Evolutionary conservation across 2,329 filamentous ascomycete species (phyloP), one percentile per base, ranked within the genome.

Genomic region (Curvularia sp.): DNA sequence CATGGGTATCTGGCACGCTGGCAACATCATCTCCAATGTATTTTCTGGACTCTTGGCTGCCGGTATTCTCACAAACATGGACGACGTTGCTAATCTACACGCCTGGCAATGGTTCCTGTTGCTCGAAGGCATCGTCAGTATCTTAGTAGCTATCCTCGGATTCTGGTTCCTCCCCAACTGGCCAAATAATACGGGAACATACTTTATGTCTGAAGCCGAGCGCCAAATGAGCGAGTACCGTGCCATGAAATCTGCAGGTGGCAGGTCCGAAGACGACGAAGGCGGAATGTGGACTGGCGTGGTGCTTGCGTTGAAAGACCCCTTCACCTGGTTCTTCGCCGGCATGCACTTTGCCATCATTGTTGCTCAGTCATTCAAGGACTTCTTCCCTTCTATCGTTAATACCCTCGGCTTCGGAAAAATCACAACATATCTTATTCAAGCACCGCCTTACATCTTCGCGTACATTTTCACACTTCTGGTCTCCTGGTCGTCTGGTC

Each of bases 101-200:
- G 46, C 64, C 1, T 68, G 66, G 80, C 76, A 81, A 20, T 82
- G 80, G 81, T 79, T 83, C 41, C 80, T 82, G 58, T 74, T 81
- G 59, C 78, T 81, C 79, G 86, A 88, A 66, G 86, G 85, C 1
- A 80, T 86, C 2, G 80, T 80, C 1, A 86, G 84, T 0, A 75
- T 79, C 47, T 39, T 74, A 1, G 69, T 78, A 12, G 76, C 73
- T 12, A 57, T 78, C 12, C 59, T 69, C 3, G 71, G 76, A 0
- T 78, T 66, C 31, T 75, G 77, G 24, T 66, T 79, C 13, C 69
- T 82, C 2, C 80, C 55, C 75, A 75, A 0, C 28, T 67, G 44
- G 9, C 62, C 64, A 3, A 28, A 65, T 26, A 63, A 66, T 46
- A 63, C 63, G 7, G 50, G 53, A 13, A 48, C n/a, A 9, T 56